A percentile compares a stretch with the other conserved stretches of the same genome.
phyloP scores from a whole-genome alignment of 2,329 filamentous ascomycete species.

The Incumbomyces delicatus region DNA sequence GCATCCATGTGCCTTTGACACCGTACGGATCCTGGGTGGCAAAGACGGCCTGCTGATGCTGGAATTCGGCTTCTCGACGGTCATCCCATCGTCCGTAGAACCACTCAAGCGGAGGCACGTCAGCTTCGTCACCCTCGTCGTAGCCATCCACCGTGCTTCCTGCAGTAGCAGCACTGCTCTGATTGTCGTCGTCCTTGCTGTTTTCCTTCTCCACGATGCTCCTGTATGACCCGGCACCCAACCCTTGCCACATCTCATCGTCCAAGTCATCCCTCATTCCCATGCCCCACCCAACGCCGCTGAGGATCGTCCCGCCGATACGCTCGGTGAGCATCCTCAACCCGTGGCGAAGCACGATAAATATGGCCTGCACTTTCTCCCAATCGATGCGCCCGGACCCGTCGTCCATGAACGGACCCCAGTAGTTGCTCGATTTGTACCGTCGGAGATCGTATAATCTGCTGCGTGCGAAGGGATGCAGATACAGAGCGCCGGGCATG shows the following conservation, averaged over 20 bases:
- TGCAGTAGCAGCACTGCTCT: conserved; percentile 24
- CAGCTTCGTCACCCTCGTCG: background rate
- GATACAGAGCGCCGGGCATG: conserved; percentile 16
- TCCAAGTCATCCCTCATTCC: background rate
- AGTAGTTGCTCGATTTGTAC: conserved; percentile 51
- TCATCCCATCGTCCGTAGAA: conserved; percentile 19
- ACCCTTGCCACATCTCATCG: conserved; percentile 18
- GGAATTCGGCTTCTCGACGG: background rate
- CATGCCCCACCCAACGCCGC: conserved; percentile 2
- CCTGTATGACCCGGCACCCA: conserved; percentile 18
- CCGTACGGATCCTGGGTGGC: conserved; percentile 56
- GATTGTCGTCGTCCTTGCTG: conserved; percentile 16
- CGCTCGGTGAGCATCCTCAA: conserved; percentile 36
- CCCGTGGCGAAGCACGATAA: conserved; percentile 59
- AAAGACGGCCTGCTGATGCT: conserved; percentile 4
- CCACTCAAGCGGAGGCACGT: background rate
- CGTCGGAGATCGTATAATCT: conserved; percentile 65
- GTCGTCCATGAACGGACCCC: conserved; percentile 65
- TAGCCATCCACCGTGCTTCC: background rate
- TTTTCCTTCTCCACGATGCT: background rate
- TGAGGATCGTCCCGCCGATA: background rate
- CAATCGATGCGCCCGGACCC: conserved; percentile 57
- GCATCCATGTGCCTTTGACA: conserved; percentile 60
- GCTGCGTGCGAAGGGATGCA: conserved; percentile 54
- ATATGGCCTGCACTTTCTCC: conserved; percentile 68